phyloP scores from a whole-genome alignment of 1,284 basidiomycete genomes.

The Cutaneotrichosporon curvatum region DNA sequence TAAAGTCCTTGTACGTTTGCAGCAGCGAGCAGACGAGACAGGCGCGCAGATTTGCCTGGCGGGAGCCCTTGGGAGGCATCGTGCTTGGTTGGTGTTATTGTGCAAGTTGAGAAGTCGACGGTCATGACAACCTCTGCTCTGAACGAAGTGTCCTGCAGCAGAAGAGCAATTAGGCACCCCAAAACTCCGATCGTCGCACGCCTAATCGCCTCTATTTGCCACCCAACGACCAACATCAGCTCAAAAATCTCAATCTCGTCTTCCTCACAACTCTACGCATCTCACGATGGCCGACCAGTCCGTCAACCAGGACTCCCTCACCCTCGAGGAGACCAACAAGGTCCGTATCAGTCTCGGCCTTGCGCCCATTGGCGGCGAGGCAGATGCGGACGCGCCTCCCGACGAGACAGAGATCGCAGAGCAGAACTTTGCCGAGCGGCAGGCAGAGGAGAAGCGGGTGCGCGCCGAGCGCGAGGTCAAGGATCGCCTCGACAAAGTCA shows the following conservation, averaged over 20 bases:
- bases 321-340: constrained; percentile 96
- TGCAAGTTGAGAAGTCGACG: not conserved
- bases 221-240: constrained; percentile 12
- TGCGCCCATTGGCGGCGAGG: constrained; percentile 65
- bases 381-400: constrained; percentile 26
- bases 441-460: constrained; percentile 63
- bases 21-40: constrained; percentile 89
- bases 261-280: not conserved
- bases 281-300: constrained; percentile 45
- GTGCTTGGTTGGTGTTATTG: not conserved
- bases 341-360: constrained; percentile 91
- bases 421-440: constrained; percentile 68
- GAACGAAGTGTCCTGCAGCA: no score
- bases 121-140: not conserved
- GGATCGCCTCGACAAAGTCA: constrained; percentile 59
- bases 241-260: not conserved
- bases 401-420: constrained; percentile 66
- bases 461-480: constrained; percentile 67
- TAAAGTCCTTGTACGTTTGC: constrained; percentile 76
- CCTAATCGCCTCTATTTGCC: constrained; percentile 17
- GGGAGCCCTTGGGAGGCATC: constrained; percentile 28
- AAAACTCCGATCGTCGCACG: not conserved
- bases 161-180: not conserved
- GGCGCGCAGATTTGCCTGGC: constrained; percentile 59
- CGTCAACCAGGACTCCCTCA: constrained; percentile 54